These are phyloP conservation scores for Panicum hallii DNA, from an alignment of 202 grass and related monocot genomes.

Conservation along the genomic window DNA sequence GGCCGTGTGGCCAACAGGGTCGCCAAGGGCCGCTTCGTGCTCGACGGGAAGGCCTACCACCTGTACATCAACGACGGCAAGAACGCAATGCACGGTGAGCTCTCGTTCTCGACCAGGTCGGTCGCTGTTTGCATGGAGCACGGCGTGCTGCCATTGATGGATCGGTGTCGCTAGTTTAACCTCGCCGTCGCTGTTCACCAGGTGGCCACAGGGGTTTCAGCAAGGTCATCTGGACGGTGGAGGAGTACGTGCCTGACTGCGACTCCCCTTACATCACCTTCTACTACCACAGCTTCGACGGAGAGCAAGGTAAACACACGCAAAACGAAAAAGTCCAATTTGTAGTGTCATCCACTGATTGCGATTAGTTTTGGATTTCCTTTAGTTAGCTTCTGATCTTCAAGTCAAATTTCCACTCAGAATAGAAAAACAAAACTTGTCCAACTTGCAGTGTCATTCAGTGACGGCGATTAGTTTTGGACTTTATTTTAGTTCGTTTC, in stretches of 20 bases:
- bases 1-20: constrained; percentile 85
- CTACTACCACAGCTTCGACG: constrained; percentile 61
- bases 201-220: constrained; percentile 58
- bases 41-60: constrained; percentile 62
- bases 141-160: neutral
- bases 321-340: neutral
- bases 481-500: neutral
- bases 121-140: neutral
- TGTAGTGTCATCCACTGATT: neutral
- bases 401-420: no score
- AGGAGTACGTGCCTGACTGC: constrained; percentile 47
- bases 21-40: constrained; percentile 52
- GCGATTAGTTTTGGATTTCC: neutral
- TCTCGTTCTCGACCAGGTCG: neutral
- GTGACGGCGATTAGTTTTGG: no score
- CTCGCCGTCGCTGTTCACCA: constrained; percentile 27
- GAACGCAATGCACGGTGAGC: constrained; percentile 69
- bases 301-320: constrained; percentile 52
- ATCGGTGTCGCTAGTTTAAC: neutral
- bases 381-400: no score
- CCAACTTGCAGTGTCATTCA: no score
- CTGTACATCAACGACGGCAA: constrained; percentile 61
- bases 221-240: constrained; percentile 64
- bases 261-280: constrained; percentile 57
- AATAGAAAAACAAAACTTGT: no score